Base-by-base conservation (phyloP, 2,329 filamentous ascomycete species). In the Aspergillus sp. region DNA sequence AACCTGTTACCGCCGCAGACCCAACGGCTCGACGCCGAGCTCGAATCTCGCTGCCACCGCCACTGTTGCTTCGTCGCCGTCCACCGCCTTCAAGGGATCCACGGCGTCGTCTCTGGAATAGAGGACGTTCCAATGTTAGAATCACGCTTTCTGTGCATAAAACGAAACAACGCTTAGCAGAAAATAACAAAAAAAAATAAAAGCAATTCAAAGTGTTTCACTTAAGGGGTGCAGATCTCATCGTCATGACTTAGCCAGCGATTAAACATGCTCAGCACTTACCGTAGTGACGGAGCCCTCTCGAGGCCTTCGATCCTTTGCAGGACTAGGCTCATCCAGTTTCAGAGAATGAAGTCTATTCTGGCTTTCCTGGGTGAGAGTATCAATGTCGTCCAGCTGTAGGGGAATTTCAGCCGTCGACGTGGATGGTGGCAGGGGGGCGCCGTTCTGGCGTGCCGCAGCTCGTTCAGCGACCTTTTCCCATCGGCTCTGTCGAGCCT, bases 301-400 rank as follows among this genome's bases (percentile, higher is more conserved):
- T 63, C 69, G 49, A 26, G 59, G 51, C 38, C 63, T 69, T 59
- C 84, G 82, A 65, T 90, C 88, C 66, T 83, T 76, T 47, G 66
- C 60, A 32, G 71, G 60, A 50, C 70, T 65, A 36, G 78, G 73
- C 56, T 87, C 90, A 74, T 98, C 93, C 69, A 98, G 81, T 74
- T 95, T 92, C 66, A 98, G 81, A 52, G 91, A 93, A 76, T 97
- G 91, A 64, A 98, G 83, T 66, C 91, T 85, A 78, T 93, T 90
- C 75, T 91, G 89, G 72, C 89, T 93, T 68, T 95, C 91, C 66
- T 93, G 90, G 50, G 89, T 87, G 51, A 88, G 82, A 4, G 87
- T 85, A 73, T 97, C 92, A 38, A 89, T 82, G 68, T 96, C 92
- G 64, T 96, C 90, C 39, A 71, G 63, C 34, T 69, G 67, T 52